Percentiles rank a stretch among this genome's conserved stretches.
Conservation (phyloP, 371 early-diverging fungal genomes). For the Chytridium lagenaria region DNA sequence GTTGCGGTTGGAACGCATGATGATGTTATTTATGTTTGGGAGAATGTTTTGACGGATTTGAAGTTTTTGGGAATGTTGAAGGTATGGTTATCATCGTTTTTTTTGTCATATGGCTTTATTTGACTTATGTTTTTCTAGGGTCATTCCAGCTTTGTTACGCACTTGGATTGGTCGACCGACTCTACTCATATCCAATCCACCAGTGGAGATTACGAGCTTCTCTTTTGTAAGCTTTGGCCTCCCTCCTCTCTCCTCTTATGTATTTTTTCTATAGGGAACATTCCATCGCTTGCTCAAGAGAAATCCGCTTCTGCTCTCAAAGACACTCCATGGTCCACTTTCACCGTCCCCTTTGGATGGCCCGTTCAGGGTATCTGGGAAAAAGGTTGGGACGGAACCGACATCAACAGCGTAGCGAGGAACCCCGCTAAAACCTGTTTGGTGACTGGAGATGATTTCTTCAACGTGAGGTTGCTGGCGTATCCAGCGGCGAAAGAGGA, state of each 20-base stretch:
- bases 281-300: conserved; percentile 4
- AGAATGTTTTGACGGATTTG: conserved; percentile 24
- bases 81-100: conserved; percentile 8
- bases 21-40: conserved; percentile 31
- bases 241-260: background rate
- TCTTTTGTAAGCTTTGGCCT: conserved; percentile 26
- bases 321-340: conserved; percentile 32
- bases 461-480: conserved; percentile 31
- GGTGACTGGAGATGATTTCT: conserved; percentile 37
- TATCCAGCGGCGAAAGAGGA: conserved; percentile 25
- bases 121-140: conserved; percentile 30
- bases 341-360: conserved; percentile 32
- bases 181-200: conserved; percentile 36
- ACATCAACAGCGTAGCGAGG: conserved; percentile 37
- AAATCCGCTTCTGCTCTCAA: conserved; percentile 17
- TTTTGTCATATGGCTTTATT: background rate
- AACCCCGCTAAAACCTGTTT: conserved; percentile 23
- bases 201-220: conserved; percentile 38
- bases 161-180: conserved; percentile 38
- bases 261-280: conserved; percentile 12
- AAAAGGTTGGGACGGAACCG: conserved; percentile 31
- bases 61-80: conserved; percentile 22
- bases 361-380: conserved; percentile 40
- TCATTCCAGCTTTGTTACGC: conserved; percentile 36
- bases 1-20: conserved; percentile 42